A percentile compares a stretch with the other conserved stretches of the same genome.
Conservation (phyloP, 1,284 basidiomycete species). For the Hypsizygus ulmarius region DNA sequence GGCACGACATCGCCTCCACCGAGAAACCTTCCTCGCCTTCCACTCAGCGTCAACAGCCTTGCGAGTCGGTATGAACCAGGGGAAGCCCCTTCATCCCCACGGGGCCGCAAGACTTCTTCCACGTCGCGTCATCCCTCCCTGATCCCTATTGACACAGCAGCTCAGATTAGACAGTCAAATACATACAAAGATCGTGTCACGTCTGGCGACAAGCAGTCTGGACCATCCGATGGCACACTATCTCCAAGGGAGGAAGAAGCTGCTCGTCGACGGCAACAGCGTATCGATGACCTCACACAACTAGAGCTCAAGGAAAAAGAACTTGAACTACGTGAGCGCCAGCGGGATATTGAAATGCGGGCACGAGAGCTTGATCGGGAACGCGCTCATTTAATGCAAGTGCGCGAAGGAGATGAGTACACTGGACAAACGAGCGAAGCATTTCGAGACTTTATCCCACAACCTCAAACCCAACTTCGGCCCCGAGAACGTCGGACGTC, state of each 20-base stretch:
- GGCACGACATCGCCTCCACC: slow-evolving; percentile 51
- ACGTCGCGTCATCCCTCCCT: slow-evolving; percentile 16
- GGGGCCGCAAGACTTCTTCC: slow-evolving; percentile 19
- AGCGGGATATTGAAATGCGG: slow-evolving; percentile 55
- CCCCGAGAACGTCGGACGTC: slow-evolving; percentile 36
- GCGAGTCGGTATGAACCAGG: slow-evolving; percentile 57
- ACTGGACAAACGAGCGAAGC: slow-evolving; percentile 12
- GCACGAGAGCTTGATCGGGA: slow-evolving; percentile 55
- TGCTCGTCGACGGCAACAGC: slow-evolving; percentile 41
- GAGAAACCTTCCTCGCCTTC: slow-evolving; percentile 59
- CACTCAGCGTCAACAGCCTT: slow-evolving; percentile 62
- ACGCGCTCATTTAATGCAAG: slow-evolving; percentile 37
- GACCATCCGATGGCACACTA: background rate
- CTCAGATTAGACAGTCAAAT: slow-evolving; percentile 16
- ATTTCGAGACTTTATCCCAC: slow-evolving; percentile 1
- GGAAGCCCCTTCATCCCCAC: slow-evolving; percentile 38
- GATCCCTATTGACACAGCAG: slow-evolving; percentile 20
- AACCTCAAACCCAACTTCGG: slow-evolving; percentile 19
- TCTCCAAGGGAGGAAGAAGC: slow-evolving; percentile 29
- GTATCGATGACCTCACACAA: slow-evolving; percentile 51
- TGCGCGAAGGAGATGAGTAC: slow-evolving; percentile 27
- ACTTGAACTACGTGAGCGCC: slow-evolving; percentile 49
- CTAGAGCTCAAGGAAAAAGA: slow-evolving; percentile 54
- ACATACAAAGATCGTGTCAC: slow-evolving; percentile 3
- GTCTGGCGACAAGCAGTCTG: background rate